Percentiles rank a stretch among this genome's conserved stretches.
Evolutionary conservation across 2,329 filamentous ascomycete species (phyloP).

Genomic region (Venturia asperata): DNA sequence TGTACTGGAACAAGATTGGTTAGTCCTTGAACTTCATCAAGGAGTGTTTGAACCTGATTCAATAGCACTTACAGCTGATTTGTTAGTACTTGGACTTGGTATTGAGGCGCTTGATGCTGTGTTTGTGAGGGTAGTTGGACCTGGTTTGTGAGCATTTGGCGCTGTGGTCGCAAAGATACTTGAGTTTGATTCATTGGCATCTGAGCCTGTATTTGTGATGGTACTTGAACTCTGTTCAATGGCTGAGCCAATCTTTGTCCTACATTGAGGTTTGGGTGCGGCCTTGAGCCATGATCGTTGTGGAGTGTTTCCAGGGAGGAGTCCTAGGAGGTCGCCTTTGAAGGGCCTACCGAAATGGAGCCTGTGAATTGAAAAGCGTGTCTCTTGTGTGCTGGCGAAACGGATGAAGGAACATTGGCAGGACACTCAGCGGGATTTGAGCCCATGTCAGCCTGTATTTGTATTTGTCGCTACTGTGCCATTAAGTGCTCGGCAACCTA

Average conservation of each 20-base stretch:
- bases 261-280: neutral
- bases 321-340: neutral
- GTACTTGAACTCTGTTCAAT: conserved; percentile 1
- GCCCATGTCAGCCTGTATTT: neutral
- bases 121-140: neutral
- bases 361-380: neutral
- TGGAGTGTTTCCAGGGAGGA: neutral
- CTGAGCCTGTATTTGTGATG: neutral
- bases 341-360: neutral
- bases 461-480: neutral
- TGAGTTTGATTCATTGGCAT: neutral
- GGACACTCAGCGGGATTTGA: neutral
- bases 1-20: neutral
- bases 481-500: too few relatives aligned
- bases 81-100: neutral
- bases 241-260: neutral
- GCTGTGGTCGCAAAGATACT: neutral
- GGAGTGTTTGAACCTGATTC: neutral
- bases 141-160: too few relatives aligned
- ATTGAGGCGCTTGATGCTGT: neutral
- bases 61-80: neutral
- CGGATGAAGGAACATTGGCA: neutral
- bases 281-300: neutral
- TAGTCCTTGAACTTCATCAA: neutral
- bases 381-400: neutral